These are phyloP conservation scores for Phytophthora podocarpi DNA, from an alignment of 352 stramenopile species.

Conservation along the genomic window DNA sequence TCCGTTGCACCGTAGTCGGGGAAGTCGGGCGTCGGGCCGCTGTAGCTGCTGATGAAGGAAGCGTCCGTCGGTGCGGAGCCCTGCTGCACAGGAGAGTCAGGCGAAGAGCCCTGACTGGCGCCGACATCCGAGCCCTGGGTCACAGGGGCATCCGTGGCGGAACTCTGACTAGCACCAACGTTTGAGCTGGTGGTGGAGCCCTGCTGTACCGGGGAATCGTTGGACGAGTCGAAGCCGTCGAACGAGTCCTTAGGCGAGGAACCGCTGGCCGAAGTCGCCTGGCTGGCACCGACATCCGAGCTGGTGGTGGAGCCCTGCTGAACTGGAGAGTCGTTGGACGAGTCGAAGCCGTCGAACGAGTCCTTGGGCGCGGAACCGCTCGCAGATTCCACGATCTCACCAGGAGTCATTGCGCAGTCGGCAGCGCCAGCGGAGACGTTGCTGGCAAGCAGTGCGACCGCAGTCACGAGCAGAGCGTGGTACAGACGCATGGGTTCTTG, in stretches of 20 bases:
- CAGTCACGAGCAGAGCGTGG: conserved; percentile 18
- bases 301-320: conserved; percentile 10
- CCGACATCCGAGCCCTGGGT: conserved; percentile 6
- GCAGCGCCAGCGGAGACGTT: conserved; percentile 11
- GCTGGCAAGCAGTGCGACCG: conserved; percentile 18
- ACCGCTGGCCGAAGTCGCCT: conserved; percentile 5
- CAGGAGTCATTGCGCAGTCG: conserved; percentile 16
- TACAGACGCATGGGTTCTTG: conserved; percentile 28
- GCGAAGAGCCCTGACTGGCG: conserved; percentile 7
- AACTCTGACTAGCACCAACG: too few species aligned
- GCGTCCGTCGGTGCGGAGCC: not conserved
- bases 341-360: conserved; percentile 21
- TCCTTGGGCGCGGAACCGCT: conserved; percentile 9
- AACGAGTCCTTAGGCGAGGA: conserved; percentile 10
- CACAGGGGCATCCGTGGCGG: not conserved
- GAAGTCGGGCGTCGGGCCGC: not conserved
- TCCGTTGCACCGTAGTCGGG: conserved; percentile 4
- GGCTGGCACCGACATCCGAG: conserved; percentile 11
- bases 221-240: conserved; percentile 4
- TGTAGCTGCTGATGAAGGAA: conserved; percentile 4
- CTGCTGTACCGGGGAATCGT: conserved; percentile 11
- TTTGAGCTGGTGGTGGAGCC: too few species aligned
- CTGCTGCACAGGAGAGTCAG: conserved; percentile 1
- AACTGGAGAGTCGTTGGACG: conserved; percentile 19
- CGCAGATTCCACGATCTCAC: conserved; percentile 13